Conservation (phyloP, 2,329 filamentous ascomycete genomes). For the Aspergillus phoenicis region DNA sequence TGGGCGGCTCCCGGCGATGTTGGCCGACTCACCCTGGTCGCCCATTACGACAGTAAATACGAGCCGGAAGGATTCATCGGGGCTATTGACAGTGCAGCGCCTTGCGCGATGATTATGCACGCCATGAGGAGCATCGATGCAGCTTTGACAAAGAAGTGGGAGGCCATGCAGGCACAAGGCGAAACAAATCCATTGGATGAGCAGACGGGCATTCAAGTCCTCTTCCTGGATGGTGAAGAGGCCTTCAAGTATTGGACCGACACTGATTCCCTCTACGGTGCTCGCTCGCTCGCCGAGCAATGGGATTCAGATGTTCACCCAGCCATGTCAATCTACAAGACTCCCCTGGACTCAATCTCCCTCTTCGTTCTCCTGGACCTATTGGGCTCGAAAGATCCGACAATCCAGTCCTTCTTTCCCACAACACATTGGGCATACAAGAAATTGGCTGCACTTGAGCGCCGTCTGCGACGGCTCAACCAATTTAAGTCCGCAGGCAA, state of each 20-base stretch:
- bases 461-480: constrained; percentile 67
- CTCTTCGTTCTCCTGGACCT: constrained; percentile 92
- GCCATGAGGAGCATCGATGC: constrained; percentile 77
- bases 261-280: constrained; percentile 84
- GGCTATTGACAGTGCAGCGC: constrained; percentile 88
- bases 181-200: constrained; percentile 63
- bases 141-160: constrained; percentile 81
- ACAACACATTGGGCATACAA: constrained; percentile 93
- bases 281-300: constrained; percentile 75
- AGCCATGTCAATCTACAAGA: constrained; percentile 73
- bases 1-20: constrained; percentile 75
- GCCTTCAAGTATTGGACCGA: constrained; percentile 81
- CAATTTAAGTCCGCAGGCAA: constrained; percentile 61
- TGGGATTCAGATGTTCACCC: constrained; percentile 76
- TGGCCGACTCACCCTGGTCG: constrained; percentile 79
- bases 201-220: constrained; percentile 80
- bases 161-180: constrained; percentile 65
- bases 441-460: constrained; percentile 72
- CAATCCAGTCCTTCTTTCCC: constrained; percentile 81
- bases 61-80: constrained; percentile 85
- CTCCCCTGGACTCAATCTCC: constrained; percentile 74
- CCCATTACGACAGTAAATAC: constrained; percentile 89
- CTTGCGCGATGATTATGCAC: constrained; percentile 92
- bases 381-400: constrained; percentile 69
- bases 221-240: constrained; percentile 93